phyloP scores from a whole-genome alignment of 2,329 filamentous ascomycete genomes.

The Mariannaea elegans region DNA sequence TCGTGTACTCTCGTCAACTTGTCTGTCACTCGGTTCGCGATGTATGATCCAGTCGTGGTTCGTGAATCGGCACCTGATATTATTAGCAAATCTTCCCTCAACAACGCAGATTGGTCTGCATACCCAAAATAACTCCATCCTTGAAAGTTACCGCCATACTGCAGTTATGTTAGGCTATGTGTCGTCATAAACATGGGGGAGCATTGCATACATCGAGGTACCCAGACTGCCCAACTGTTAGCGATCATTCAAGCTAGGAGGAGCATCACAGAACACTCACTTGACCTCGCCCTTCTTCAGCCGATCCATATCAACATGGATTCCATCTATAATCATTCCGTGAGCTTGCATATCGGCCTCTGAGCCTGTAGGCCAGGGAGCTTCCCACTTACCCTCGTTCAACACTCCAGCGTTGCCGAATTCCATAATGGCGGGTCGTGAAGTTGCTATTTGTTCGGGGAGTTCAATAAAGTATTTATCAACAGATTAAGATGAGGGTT shows the following conservation, averaged over 20 bases:
- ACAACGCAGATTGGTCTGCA: conserved; percentile 29
- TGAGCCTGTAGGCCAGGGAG: conserved; percentile 31
- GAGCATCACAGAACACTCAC: conserved; percentile 62
- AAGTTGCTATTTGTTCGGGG: not conserved
- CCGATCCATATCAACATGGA: conserved; percentile 98
- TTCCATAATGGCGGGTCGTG: conserved; percentile 58
- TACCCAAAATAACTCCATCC: conserved; percentile 92
- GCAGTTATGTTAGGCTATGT: conserved; percentile 39
- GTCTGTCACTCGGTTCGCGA: conserved; percentile 98
- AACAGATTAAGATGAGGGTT: conserved; percentile 23
- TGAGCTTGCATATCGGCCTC: conserved; percentile 34
- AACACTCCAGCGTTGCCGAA: conserved; percentile 69
- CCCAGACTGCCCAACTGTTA: conserved; percentile 73
- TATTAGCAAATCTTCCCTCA: conserved; percentile 23
- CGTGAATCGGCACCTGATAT: conserved; percentile 85
- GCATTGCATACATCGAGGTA: conserved; percentile 85
- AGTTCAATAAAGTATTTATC: not conserved
- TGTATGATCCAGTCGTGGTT: conserved; percentile 97
- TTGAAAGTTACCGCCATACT: conserved; percentile 99
- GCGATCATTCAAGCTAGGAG: conserved; percentile 4
- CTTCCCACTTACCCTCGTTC: conserved; percentile 64
- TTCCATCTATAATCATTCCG: conserved; percentile 76
- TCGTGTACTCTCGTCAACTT: conserved; percentile 99
- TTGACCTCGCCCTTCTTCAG: conserved; percentile 99
- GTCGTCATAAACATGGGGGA: conserved; percentile 31